Percentiles rank a stretch among this genome's conserved stretches.
Evolutionary conservation across 192 early-diverging fungal genomes (phyloP).

Genomic region (Pilobolus umbonatus): DNA sequence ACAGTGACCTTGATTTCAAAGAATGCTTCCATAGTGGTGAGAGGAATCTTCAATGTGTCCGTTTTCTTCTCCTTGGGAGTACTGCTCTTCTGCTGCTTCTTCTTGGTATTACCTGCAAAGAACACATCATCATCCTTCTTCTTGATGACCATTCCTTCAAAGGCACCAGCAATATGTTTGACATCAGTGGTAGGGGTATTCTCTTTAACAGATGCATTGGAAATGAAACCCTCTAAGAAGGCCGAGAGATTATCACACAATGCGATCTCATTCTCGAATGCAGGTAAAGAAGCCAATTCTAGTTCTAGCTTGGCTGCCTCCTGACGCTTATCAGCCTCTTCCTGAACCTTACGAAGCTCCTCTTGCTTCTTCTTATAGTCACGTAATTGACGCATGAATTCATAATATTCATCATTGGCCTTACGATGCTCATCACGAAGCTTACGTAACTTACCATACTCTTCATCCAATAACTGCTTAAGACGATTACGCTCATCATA

Average conservation of each 20-base stretch:
- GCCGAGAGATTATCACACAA: slow-evolving; percentile 76
- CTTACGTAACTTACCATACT: slow-evolving; percentile 60
- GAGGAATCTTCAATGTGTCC: slow-evolving; percentile 57
- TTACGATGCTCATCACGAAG: slow-evolving; percentile 68
- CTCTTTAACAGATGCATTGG: slow-evolving; percentile 1
- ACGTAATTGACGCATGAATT: slow-evolving; percentile 64
- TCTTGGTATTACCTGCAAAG: slow-evolving; percentile 53
- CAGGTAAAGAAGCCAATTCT: slow-evolving; percentile 83
- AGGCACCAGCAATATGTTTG: slow-evolving; percentile 51
- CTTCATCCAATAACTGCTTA: slow-evolving; percentile 65
- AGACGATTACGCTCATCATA: slow-evolving; percentile 66
- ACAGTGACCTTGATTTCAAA: slow-evolving; percentile 73
- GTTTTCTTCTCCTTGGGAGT: slow-evolving; percentile 46
- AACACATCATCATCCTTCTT: slow-evolving; percentile 80
- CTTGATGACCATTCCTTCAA: slow-evolving; percentile 71
- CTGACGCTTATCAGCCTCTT: slow-evolving; percentile 63
- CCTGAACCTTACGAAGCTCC: slow-evolving; percentile 60
- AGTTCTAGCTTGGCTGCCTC: slow-evolving; percentile 69
- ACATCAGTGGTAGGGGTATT: slow-evolving; percentile 18
- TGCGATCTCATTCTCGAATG: slow-evolving; percentile 81
- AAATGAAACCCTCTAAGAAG: slow-evolving; percentile 53
- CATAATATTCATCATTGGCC: slow-evolving; percentile 70
- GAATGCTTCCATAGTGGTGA: slow-evolving; percentile 78
- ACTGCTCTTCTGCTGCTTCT: slow-evolving; percentile 58
- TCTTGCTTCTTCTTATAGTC: slow-evolving; percentile 62